These are phyloP conservation scores for Pythium aristosporum DNA, from an alignment of 352 stramenopile genomes.

Conservation along the genomic window DNA sequence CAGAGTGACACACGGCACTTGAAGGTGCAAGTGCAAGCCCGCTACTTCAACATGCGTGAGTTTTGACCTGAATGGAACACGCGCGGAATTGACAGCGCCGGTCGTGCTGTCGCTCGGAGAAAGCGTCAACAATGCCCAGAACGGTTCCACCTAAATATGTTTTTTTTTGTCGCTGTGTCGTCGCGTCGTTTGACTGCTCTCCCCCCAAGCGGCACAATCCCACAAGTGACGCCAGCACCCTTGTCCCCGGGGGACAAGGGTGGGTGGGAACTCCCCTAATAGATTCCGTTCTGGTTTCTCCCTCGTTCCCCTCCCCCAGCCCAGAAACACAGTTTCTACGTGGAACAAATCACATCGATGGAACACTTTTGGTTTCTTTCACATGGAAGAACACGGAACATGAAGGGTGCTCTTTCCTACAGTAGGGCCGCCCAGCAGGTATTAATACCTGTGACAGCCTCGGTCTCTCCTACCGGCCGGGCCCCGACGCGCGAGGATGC, in stretches of 20 bases:
- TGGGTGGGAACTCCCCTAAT: background rate
- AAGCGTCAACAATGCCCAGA: background rate
- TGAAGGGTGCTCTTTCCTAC: background rate
- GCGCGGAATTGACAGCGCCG: constrained; percentile 4
- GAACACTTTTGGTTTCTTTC: background rate
- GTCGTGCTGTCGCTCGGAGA: background rate
- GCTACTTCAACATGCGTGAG: constrained; percentile 28
- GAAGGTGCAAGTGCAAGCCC: constrained; percentile 28
- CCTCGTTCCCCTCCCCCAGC: background rate
- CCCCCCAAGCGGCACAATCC: background rate
- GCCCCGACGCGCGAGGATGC: background rate
- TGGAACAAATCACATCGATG: background rate
- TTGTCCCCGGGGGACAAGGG: too few relatives aligned
- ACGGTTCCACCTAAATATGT: background rate
- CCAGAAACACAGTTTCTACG: constrained; percentile 7
- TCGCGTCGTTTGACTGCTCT: background rate
- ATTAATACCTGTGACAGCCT: background rate
- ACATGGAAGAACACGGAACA: background rate
- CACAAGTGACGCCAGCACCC: constrained; percentile 10
- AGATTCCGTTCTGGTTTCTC: background rate
- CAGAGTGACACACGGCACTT: constrained; percentile 8
- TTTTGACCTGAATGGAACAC: background rate
- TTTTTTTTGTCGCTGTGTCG: background rate
- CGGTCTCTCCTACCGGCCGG: background rate
- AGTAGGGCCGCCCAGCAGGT: background rate